These are phyloP conservation scores for Xylariaceae sp. DNA, from an alignment of 2,329 filamentous ascomycete genomes.

Conservation along the genomic window DNA sequence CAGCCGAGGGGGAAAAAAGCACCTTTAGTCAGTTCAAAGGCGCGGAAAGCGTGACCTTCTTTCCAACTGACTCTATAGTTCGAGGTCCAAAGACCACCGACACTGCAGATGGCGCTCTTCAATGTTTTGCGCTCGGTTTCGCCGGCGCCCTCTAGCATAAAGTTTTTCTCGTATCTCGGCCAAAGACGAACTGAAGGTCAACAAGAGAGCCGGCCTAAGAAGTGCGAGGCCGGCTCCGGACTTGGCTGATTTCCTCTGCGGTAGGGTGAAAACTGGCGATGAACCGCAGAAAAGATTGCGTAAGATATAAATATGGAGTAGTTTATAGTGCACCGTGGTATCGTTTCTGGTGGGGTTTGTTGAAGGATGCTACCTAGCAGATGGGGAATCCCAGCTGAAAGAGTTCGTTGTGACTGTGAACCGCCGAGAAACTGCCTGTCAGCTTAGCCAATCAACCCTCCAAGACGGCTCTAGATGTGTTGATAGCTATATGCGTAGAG, in stretches of 20 bases:
- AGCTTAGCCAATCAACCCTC: constrained; percentile 32
- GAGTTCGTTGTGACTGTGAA: constrained; percentile 30
- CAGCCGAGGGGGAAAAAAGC: not conserved
- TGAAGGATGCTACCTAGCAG: too few species aligned
- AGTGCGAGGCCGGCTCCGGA: constrained; percentile 1
- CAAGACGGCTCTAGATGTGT: too few species aligned
- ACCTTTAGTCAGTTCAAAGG: too few species aligned
- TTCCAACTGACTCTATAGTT: too few species aligned
- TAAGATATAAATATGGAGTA: constrained; percentile 3
- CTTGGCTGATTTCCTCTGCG: not conserved
- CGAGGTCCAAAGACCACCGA: too few species aligned
- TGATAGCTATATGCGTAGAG: too few species aligned
- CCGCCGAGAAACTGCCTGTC: constrained; percentile 35
- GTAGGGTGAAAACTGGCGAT: not conserved
- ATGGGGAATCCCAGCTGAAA: constrained; percentile 35
- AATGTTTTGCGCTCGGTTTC: constrained; percentile 19
- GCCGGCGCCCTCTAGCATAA: constrained; percentile 17
- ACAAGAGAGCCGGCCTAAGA: constrained; percentile 2
- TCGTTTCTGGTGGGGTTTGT: constrained; percentile 5
- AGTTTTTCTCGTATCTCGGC: too few species aligned
- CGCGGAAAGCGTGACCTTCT: too few species aligned
- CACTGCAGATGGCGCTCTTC: not conserved
- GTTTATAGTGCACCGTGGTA: not conserved
- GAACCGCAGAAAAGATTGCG: constrained; percentile 1
- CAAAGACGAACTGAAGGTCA: too few species aligned